Base-by-base conservation (phyloP, 768 basidiomycete species). In the Daedaleopsis sinensis region DNA sequence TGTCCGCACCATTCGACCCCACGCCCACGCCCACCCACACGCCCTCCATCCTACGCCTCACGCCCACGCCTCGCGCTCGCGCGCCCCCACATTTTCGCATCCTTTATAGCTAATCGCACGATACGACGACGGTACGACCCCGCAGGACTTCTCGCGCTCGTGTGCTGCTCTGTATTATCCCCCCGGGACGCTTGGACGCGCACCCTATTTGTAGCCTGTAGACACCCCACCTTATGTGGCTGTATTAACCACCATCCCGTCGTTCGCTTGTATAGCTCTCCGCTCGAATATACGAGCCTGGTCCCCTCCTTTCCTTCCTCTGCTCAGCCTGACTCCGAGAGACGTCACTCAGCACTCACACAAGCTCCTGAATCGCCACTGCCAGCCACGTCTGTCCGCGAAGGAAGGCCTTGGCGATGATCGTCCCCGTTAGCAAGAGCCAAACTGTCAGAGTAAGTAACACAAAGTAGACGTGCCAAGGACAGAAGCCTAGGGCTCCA, bases 141-240 rank as follows among this genome's bases (percentile, higher is more conserved):
- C 47, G 47, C 47, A 49, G 47, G 47, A 50, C 48, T 55, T 32
- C 46, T 43, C 39, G 50, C 53, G 21, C 52, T 27, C 48, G 27
- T 52, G 50, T 53, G 50, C 35, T 38, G 50, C 42, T 38, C 35
- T 62, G 55, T 62, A 62, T 57, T 42, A 56, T 3, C 23, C 13
- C 21, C 52, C 23, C 23, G 46, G 55, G 44, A 24, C 21, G n/a
- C 46, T 37, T n/a, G 37, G 32, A 13, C 35, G 51, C 43, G 44
- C 37, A 36, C 54, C 53, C 27, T 55, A 55, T 55, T 55, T 62
- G 61, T 62, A 62, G 61, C 61, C 35, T 42, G 39, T 62, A 62
- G 61, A 53, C 53, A 53, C 36, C 21, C 50, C 52, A 49, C 47
- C 47, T 49, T 49, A 24, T 49, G 47, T 49, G 47, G 47, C 24